Evolutionary conservation across 352 stramenopile genomes (phyloP), one percentile per base, ranked within the genome.

Genomic region (Globisporangium cystogenes): DNA sequence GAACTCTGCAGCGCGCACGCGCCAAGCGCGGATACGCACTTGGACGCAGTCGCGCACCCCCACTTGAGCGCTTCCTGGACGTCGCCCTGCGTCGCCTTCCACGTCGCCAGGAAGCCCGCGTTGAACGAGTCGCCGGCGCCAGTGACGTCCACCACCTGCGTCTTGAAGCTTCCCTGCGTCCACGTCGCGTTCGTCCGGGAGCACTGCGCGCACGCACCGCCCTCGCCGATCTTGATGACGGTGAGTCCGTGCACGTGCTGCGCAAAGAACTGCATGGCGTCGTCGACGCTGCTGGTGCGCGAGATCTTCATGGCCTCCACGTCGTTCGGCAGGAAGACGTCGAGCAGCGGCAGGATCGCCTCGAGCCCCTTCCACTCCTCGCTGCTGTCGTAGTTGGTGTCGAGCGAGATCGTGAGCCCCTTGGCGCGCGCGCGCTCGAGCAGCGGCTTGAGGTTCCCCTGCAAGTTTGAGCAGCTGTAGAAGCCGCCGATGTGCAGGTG

Each of bases 91-190:
- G 61, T 82, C 0, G 64, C 60, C 47, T 86, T 88, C 82, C 82
- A 93, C 35, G 69, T 74, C 21, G 55, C 58, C 4, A 95, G 60
- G 55, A 94, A 94, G 0, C 80, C 82, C 14, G 84, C 76, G 60
- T 95, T 90, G 60, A 95, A 95, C n/a, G 82, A 86, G 50, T 95
- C 84, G 6, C 84, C 84, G 7, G 84, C 84, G 16, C 84, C 84
- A 26, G 84, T 93, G 36, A 84, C 81, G 50, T 95, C 84, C 36
- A 92, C 72, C n/a, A 93, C 72, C 10, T 62, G 11, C 1, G 71
- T 71, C 33, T 68, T 57, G 56, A 82, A 90, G 45, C 68, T 82
- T n/a, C 52, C 41, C 48, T 87, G 74, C 15, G 63, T 53, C 62
- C 65, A 90, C 20, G 58, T 44, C 7, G 57, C 46, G 20, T 75